Conservation (phyloP, 345 rosid species). For the Corymbia maculata region DNA sequence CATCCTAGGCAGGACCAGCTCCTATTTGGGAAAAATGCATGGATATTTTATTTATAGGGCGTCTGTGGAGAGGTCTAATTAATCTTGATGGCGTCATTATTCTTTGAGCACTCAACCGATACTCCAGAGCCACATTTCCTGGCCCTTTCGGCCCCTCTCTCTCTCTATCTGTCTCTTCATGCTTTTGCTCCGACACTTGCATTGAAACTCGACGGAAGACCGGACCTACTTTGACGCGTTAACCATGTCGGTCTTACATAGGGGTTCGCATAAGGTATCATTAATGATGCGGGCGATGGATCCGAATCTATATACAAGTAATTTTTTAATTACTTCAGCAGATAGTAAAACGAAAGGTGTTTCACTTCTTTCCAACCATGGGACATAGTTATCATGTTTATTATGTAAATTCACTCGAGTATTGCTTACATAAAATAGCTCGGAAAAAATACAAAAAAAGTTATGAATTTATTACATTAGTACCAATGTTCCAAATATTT, state of each 20-base stretch:
- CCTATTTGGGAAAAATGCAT: too few species aligned
- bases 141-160: not conserved
- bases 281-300: not conserved
- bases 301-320: not conserved
- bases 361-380: not conserved
- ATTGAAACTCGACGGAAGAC: not conserved
- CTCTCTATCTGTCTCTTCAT: not conserved
- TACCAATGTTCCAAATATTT: too few species aligned
- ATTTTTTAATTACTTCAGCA: not conserved
- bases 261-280: not conserved
- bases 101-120: not conserved
- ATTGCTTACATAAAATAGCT: not conserved
- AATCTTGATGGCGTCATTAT: not conserved
- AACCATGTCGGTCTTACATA: not conserved
- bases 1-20: not conserved
- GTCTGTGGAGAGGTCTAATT: not conserved
- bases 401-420: not conserved
- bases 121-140: not conserved
- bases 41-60: not conserved
- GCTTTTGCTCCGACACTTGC: not conserved
- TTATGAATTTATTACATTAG: too few species aligned
- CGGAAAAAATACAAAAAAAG: too few species aligned
- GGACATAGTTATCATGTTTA: not conserved
- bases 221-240: not conserved
- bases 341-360: not conserved